Evolutionary conservation across 352 stramenopile genomes (phyloP).

Genomic region (Blastocystis hominis): DNA sequence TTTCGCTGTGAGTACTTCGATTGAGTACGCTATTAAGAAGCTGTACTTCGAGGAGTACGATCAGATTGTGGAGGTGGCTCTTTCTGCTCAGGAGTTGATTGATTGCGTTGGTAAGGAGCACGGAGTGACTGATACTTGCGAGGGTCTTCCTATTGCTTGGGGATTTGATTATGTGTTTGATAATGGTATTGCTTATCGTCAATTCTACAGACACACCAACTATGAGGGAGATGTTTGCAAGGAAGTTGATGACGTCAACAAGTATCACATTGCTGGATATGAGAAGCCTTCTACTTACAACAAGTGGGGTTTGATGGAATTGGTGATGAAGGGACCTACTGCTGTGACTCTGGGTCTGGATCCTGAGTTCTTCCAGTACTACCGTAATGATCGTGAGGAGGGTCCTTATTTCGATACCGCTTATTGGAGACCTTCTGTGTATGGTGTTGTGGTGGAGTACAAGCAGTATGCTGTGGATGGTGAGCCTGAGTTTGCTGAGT

Average conservation of each 20-base stretch:
- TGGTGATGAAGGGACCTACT: background rate
- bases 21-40: constrained; percentile 9
- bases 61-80: background rate
- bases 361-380: background rate
- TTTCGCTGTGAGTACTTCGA: background rate
- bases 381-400: background rate
- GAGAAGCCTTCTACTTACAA: background rate
- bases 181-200: background rate
- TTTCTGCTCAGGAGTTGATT: constrained; percentile 11
- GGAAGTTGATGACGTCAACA: background rate
- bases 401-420: background rate
- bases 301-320: background rate
- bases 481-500: background rate
- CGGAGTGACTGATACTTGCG: background rate
- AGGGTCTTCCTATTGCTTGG: constrained; percentile 3
- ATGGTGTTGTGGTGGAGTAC: constrained; percentile 20
- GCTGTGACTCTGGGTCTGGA: constrained; percentile 19
- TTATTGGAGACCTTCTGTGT: constrained; percentile 21
- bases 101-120: background rate
- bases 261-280: constrained; percentile 39
- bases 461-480: background rate
- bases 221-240: no score
- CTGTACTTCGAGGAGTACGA: background rate
- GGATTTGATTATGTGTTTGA: constrained; percentile 8
- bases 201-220: constrained; percentile 26